These are phyloP conservation scores for Pleoardoris graminearum DNA, from an alignment of 2,329 filamentous ascomycete genomes.

Conservation along the genomic window DNA sequence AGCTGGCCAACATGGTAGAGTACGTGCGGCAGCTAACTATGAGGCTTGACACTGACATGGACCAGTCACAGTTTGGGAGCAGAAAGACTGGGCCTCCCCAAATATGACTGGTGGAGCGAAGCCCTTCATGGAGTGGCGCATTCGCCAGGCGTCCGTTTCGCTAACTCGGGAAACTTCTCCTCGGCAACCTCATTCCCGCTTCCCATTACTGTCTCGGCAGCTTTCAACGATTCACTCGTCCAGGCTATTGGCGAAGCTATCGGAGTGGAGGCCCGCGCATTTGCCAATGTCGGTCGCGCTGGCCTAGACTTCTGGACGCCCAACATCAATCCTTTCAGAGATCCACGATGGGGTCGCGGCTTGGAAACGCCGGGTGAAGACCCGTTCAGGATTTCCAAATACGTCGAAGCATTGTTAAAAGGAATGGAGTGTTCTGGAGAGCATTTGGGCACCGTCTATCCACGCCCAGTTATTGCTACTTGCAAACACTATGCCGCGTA, in stretches of 20 bases:
- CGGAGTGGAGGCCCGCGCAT: conserved; percentile 65
- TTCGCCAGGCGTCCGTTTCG: conserved; percentile 60
- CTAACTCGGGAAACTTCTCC: conserved; percentile 54
- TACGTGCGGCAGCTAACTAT: conserved; percentile 1
- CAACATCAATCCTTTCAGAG: conserved; percentile 68
- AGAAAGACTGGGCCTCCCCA: conserved; percentile 3
- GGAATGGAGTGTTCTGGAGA: conserved; percentile 16
- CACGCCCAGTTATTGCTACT: conserved; percentile 46
- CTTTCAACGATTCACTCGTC: conserved; percentile 66
- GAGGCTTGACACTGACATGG: background rate
- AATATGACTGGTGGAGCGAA: conserved; percentile 54
- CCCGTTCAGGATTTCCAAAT: conserved; percentile 54
- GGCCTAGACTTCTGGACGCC: conserved; percentile 65
- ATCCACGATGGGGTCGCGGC: conserved; percentile 66
- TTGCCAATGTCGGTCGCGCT: conserved; percentile 62
- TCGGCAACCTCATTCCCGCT: conserved; percentile 68
- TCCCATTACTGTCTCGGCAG: conserved; percentile 64
- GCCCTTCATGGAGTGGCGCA: conserved; percentile 64
- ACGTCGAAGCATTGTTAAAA: conserved; percentile 40
- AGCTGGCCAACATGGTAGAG: conserved; percentile 44
- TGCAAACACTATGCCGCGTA: conserved; percentile 52
- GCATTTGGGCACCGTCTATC: conserved; percentile 15
- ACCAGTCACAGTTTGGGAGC: conserved; percentile 3
- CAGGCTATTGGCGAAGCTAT: conserved; percentile 59
- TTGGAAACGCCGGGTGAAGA: conserved; percentile 62